These are phyloP conservation scores for Candida adriatica DNA, from an alignment of 805 yeast genomes.

Conservation along the genomic window DNA sequence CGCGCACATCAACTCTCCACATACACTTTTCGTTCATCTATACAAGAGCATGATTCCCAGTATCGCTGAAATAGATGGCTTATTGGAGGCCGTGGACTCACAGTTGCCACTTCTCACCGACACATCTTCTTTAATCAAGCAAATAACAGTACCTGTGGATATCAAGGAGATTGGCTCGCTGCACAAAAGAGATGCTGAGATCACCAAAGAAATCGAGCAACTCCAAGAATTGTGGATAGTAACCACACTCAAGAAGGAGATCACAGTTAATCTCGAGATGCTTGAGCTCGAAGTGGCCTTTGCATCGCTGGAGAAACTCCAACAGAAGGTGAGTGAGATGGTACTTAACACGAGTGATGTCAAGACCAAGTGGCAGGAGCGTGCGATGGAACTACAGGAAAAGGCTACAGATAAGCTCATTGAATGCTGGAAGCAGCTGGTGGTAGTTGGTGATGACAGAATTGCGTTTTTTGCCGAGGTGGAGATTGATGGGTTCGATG, in stretches of 20 bases:
- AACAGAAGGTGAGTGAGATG: constrained; percentile 9
- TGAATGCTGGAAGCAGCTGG: constrained; percentile 12
- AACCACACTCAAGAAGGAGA: constrained; percentile 18
- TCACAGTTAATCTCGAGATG: constrained; percentile 19
- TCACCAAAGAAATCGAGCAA: constrained; percentile 13
- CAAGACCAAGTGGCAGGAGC: constrained; percentile 5
- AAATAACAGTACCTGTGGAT: no score
- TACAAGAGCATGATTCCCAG: no score
- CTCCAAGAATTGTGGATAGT: constrained; percentile 21
- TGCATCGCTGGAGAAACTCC: constrained; percentile 14
- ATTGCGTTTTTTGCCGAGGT: constrained; percentile 13
- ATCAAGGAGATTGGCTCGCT: constrained; percentile 14
- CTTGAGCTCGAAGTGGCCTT: constrained; percentile 21
- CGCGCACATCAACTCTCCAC: no score
- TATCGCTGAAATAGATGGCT: no score
- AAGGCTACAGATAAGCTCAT: constrained; percentile 3
- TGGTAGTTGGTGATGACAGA: constrained; percentile 5
- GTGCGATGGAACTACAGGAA: constrained; percentile 6
- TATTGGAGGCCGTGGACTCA: no score
- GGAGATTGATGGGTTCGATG: constrained; percentile 14
- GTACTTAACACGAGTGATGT: constrained; percentile 4
- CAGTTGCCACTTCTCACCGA: no score
- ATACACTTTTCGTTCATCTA: no score
- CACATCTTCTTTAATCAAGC: no score
- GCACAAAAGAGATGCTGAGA: constrained; percentile 14